Conservation (phyloP, 176 grass and related monocot species). For the Eragrostis nindensis region DNA sequence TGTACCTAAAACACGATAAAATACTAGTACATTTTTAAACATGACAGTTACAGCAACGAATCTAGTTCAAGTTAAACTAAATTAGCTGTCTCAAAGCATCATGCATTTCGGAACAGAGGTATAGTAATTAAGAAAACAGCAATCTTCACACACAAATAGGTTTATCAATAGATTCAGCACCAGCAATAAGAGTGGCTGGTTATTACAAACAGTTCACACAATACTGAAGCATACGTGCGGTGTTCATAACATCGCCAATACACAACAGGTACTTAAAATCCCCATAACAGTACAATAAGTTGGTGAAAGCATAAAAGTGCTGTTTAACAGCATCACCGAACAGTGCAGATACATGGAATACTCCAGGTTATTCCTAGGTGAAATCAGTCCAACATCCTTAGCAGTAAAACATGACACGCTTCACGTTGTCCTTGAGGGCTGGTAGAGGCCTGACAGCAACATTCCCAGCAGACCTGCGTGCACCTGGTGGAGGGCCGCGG, state of each 20-base stretch:
- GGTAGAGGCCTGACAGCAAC: conserved; percentile 87
- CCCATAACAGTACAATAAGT: not conserved
- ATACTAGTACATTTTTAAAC: no score
- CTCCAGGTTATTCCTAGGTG: not conserved
- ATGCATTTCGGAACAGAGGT: no score
- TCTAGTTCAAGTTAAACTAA: no score
- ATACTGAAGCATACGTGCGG: no score
- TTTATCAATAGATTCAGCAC: not conserved
- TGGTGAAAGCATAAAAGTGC: not conserved
- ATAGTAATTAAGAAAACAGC: no score
- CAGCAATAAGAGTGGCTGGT: not conserved
- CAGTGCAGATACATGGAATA: conserved; percentile 2
- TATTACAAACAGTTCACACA: conserved; percentile 12
- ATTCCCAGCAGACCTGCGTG: conserved; percentile 59
- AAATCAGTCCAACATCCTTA: conserved; percentile 37
- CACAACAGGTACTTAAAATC: conserved; percentile 14
- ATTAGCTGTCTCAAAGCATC: no score
- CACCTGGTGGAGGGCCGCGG: conserved; percentile 49
- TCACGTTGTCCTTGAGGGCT: conserved; percentile 91
- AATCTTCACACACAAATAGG: conserved; percentile 9
- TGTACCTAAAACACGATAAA: no score
- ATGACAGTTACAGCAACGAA: no score
- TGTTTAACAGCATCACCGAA: not conserved
- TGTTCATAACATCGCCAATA: not conserved
- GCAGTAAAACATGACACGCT: conserved; percentile 95